These are phyloP conservation scores for Sextonia rubra DNA, from an alignment of 164 flowering plant genomes.

Conservation along the genomic window DNA sequence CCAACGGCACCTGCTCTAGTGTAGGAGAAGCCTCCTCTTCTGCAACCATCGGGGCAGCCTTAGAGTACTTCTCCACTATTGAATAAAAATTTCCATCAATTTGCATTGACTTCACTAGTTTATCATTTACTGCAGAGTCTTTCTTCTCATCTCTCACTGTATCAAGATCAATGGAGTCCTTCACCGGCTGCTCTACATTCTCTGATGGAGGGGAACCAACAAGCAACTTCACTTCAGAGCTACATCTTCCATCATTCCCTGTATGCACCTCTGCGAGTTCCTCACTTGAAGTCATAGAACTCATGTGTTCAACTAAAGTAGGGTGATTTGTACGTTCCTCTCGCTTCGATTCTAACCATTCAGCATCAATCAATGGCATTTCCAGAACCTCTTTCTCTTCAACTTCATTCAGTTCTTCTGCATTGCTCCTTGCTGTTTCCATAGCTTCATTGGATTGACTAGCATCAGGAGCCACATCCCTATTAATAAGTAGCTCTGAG, in stretches of 20 bases:
- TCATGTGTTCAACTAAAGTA: neutral
- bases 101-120: neutral
- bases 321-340: neutral
- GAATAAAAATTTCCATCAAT: neutral
- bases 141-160: constrained; percentile 1
- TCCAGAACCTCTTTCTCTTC: neutral
- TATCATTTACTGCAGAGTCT: neutral
- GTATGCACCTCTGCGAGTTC: neutral
- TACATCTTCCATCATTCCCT: neutral
- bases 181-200: neutral
- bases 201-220: neutral
- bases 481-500: neutral
- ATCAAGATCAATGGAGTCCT: neutral
- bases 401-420: neutral
- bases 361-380: neutral
- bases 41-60: neutral
- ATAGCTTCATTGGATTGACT: neutral
- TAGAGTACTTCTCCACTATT: neutral
- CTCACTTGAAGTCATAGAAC: neutral
- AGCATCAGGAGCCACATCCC: neutral
- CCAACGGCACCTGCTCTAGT: neutral
- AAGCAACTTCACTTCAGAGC: neutral
- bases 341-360: neutral
- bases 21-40: neutral
- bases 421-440: neutral